These are phyloP conservation scores for Salix suchowensis DNA, from an alignment of 345 rosid genomes.

Conservation along the genomic window DNA sequence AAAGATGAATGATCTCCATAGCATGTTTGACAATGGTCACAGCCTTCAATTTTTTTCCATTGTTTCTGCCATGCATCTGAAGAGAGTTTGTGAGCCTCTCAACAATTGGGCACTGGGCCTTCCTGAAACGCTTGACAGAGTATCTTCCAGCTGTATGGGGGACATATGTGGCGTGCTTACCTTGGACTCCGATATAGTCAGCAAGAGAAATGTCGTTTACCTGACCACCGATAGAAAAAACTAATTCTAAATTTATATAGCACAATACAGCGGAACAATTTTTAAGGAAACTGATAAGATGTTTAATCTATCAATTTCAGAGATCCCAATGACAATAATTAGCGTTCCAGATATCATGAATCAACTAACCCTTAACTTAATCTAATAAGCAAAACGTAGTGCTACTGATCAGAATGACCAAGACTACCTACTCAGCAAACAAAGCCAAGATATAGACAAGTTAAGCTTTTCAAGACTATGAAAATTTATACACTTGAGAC, in stretches of 20 bases:
- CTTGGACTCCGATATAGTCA: constrained; percentile 70
- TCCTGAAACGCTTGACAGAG: constrained; percentile 88
- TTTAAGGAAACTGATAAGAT: neutral
- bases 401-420: too few relatives aligned
- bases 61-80: constrained; percentile 95
- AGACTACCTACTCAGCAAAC: too few relatives aligned
- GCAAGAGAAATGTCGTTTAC: constrained; percentile 62
- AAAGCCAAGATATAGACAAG: too few relatives aligned
- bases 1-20: constrained; percentile 84
- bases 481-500: too few relatives aligned
- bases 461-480: neutral
- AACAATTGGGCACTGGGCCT: constrained; percentile 92
- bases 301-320: neutral
- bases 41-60: constrained; percentile 88
- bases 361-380: neutral
- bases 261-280: neutral
- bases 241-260: neutral
- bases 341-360: neutral
- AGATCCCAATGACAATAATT: neutral
- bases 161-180: constrained; percentile 80
- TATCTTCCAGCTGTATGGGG: constrained; percentile 97
- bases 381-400: neutral
- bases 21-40: constrained; percentile 82
- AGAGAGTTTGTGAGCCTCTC: constrained; percentile 94
- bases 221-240: constrained; percentile 20